Conservation (phyloP, 768 basidiomycete genomes). For the Phlegmacium glaucopus region DNA sequence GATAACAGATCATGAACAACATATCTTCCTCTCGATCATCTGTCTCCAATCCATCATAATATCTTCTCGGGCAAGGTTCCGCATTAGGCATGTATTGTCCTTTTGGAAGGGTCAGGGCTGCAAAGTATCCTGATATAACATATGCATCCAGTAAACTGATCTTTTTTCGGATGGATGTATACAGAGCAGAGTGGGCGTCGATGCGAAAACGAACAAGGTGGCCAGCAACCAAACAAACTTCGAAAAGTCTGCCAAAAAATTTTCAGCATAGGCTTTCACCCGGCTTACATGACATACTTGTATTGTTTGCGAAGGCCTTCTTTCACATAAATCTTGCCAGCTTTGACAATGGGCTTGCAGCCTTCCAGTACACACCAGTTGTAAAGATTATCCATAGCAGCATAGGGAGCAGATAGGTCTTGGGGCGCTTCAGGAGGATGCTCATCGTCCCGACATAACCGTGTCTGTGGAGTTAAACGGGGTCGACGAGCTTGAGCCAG, state of each 20-base stretch:
- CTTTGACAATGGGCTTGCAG: conserved; percentile 72
- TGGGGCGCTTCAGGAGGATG: conserved; percentile 50
- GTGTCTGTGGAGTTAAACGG: conserved; percentile 56
- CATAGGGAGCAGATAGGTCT: conserved; percentile 50
- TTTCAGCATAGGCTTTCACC: not conserved
- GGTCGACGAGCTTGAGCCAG: conserved; percentile 58
- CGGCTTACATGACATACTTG: conserved; percentile 48
- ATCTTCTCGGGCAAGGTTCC: conserved; percentile 61
- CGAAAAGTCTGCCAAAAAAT: conserved; percentile 43
- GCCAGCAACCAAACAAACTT: conserved; percentile 73
- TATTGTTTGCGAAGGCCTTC: conserved; percentile 73
- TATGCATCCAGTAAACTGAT: conserved; percentile 73
- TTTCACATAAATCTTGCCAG: conserved; percentile 71
- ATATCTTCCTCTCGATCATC: conserved; percentile 87
- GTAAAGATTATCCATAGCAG: conserved; percentile 64
- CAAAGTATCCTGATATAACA: conserved; percentile 83
- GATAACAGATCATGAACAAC: conserved; percentile 79
- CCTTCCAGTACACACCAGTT: conserved; percentile 85
- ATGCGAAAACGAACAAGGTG: conserved; percentile 72
- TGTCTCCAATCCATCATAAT: conserved; percentile 86
- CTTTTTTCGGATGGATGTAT: conserved; percentile 50
- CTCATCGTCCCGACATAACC: conserved; percentile 35
- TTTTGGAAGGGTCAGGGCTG: conserved; percentile 58
- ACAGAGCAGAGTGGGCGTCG: conserved; percentile 51
- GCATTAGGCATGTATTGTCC: conserved; percentile 60